These are phyloP conservation scores for Purpureocillium takamizusanense DNA, from an alignment of 2,329 filamentous ascomycete species.

Conservation along the genomic window DNA sequence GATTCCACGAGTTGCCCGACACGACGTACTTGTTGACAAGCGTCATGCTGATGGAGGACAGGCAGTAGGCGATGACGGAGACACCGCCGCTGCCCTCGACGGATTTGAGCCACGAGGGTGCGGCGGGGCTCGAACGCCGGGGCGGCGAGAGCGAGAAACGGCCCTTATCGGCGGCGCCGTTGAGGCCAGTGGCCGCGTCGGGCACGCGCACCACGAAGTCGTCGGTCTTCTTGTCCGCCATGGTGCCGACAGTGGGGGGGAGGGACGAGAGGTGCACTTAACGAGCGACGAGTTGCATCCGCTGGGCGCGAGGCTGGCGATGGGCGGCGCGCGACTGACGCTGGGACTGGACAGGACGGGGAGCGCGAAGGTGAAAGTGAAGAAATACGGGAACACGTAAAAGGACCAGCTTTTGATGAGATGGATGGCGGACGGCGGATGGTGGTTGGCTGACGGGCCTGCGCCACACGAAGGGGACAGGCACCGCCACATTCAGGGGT, in stretches of 20 bases:
- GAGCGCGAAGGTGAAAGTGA: too few relatives aligned
- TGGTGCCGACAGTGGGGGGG: slow-evolving; percentile 23
- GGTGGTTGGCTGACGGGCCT: too few relatives aligned
- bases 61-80: slow-evolving; percentile 83
- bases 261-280: not conserved
- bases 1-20: slow-evolving; percentile 82
- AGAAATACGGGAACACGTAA: not conserved
- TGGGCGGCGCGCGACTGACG: too few relatives aligned
- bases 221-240: slow-evolving; percentile 87
- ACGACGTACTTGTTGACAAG: slow-evolving; percentile 99
- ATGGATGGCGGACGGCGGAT: too few relatives aligned
- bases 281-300: not conserved
- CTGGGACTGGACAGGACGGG: too few relatives aligned
- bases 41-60: slow-evolving; percentile 97
- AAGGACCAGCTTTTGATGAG: too few relatives aligned
- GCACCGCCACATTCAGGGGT: too few relatives aligned
- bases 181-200: slow-evolving; percentile 32
- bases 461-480: too few relatives aligned
- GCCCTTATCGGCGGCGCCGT: slow-evolving; percentile 42
- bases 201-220: slow-evolving; percentile 66
- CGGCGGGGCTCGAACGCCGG: slow-evolving; percentile 16
- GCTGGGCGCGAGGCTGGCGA: not conserved
- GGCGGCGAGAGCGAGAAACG: slow-evolving; percentile 28
- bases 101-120: slow-evolving; percentile 22
- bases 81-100: slow-evolving; percentile 68